Evolutionary conservation across 192 early-diverging fungal species (phyloP).

Genomic region (Allomyces macrogynus): DNA sequence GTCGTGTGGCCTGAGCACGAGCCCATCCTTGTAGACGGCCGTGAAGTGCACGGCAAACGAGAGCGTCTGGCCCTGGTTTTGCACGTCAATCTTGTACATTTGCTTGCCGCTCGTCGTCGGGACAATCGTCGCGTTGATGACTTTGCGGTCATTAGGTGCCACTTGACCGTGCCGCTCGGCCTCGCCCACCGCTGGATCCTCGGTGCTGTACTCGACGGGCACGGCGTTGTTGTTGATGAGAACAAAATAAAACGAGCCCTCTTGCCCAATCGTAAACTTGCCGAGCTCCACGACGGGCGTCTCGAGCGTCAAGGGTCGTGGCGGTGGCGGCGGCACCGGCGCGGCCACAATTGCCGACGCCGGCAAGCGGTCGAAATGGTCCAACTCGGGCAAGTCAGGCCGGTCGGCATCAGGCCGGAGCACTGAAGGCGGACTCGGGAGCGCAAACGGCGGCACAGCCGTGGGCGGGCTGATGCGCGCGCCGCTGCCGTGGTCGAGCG

Average conservation of each 20-base stretch:
- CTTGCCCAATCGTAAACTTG: slow-evolving; percentile 22
- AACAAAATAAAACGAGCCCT: slow-evolving; percentile 26
- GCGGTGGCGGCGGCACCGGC: slow-evolving; percentile 5
- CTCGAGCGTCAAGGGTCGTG: slow-evolving; percentile 13
- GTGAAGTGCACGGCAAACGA: neutral
- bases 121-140: slow-evolving; percentile 29
- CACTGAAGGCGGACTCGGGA: neutral
- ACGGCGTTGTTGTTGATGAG: slow-evolving; percentile 21
- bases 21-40: neutral
- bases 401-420: too few species aligned
- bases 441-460: neutral
- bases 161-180: slow-evolving; percentile 14
- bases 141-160: slow-evolving; percentile 26
- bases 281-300: slow-evolving; percentile 26
- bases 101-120: slow-evolving; percentile 31
- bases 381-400: too few species aligned
- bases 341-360: neutral
- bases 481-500: neutral
- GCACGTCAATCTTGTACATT: slow-evolving; percentile 22
- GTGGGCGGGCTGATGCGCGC: neutral
- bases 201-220: slow-evolving; percentile 10
- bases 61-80: slow-evolving; percentile 5
- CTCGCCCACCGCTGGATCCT: slow-evolving; percentile 5
- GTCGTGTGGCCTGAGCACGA: neutral
- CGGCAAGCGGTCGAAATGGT: neutral